Percentiles rank a stretch among this genome's conserved stretches.
Evolutionary conservation across 352 stramenopile genomes (phyloP).

Genomic region (Globisporangium cystogenes): DNA sequence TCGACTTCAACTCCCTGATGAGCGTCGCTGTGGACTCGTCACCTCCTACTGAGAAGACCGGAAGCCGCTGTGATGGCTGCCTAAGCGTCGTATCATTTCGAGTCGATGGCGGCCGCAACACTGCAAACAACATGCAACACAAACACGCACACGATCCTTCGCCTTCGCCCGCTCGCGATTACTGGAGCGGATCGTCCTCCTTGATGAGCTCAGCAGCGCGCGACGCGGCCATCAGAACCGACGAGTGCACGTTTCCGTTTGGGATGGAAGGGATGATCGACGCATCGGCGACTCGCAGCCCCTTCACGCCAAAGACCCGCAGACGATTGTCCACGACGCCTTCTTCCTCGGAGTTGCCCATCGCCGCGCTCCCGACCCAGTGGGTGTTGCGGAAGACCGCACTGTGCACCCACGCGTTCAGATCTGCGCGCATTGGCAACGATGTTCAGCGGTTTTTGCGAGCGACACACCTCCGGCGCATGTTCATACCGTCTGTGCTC

Average conservation of each 20-base stretch:
- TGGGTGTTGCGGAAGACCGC: slow-evolving; percentile 81
- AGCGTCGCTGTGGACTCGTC: too few relatives aligned
- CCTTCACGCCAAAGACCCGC: slow-evolving; percentile 53
- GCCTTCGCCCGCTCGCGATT: too few relatives aligned
- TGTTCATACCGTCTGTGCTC: neutral
- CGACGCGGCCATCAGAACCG: slow-evolving; percentile 61
- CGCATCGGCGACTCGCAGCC: slow-evolving; percentile 58
- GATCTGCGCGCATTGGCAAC: slow-evolving; percentile 12
- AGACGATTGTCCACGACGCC: slow-evolving; percentile 56
- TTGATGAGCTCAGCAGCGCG: slow-evolving; percentile 40
- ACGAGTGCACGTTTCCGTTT: slow-evolving; percentile 73
- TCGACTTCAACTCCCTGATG: too few relatives aligned
- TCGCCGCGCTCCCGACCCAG: slow-evolving; percentile 77
- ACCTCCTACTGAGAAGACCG: too few relatives aligned
- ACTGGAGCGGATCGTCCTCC: slow-evolving; percentile 6
- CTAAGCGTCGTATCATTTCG: too few relatives aligned
- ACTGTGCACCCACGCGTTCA: slow-evolving; percentile 60
- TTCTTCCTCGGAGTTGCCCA: slow-evolving; percentile 36
- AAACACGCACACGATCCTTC: too few relatives aligned
- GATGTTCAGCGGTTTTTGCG: neutral
- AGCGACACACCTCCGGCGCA: neutral
- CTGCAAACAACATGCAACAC: too few relatives aligned
- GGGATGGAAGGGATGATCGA: slow-evolving; percentile 66
- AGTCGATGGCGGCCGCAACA: too few relatives aligned
- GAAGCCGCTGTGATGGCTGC: too few relatives aligned